phyloP scores from a whole-genome alignment of 2,329 filamentous ascomycete genomes.

The Tolypocladium nubicola region DNA sequence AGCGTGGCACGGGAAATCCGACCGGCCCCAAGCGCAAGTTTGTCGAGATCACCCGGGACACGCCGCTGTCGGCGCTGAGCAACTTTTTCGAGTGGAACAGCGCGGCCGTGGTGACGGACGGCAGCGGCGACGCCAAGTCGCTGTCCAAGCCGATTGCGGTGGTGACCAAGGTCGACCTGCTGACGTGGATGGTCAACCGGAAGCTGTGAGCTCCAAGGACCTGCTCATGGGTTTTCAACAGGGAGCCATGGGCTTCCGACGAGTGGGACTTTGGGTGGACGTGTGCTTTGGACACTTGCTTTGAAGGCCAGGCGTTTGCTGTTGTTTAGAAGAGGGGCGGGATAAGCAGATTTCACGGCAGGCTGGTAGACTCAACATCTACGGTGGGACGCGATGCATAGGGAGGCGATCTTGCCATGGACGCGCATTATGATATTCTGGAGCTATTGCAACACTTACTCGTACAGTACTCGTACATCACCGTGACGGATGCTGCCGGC shows the following conservation, averaged over 20 bases:
- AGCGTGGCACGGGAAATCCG: constrained; percentile 36
- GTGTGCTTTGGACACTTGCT: not conserved
- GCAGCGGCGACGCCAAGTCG: constrained; percentile 41
- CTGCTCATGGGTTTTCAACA: not conserved
- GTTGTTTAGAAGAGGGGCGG: not conserved
- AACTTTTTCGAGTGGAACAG: constrained; percentile 98
- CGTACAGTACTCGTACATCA: not conserved
- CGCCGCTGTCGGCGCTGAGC: constrained; percentile 70
- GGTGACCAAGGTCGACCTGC: constrained; percentile 90
- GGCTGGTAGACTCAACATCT: constrained; percentile 32
- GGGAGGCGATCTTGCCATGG: not conserved
- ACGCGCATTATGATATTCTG: not conserved
- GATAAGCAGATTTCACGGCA: constrained; percentile 6
- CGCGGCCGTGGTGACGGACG: constrained; percentile 86
- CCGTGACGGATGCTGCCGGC: not conserved
- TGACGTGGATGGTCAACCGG: constrained; percentile 81
- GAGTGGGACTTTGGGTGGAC: not conserved
- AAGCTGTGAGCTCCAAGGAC: constrained; percentile 15
- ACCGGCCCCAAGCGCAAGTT: constrained; percentile 54
- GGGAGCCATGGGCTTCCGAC: constrained; percentile 22
- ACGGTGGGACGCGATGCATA: constrained; percentile 7
- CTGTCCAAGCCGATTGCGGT: constrained; percentile 73
- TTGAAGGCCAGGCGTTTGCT: constrained; percentile 1
- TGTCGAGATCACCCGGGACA: constrained; percentile 89
- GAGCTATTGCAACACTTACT: not conserved